A percentile compares a stretch with the other conserved stretches of the same genome.
Evolutionary conservation across 202 grass and related monocot genomes (phyloP).

Genomic region (Hordeum pubiflorum): DNA sequence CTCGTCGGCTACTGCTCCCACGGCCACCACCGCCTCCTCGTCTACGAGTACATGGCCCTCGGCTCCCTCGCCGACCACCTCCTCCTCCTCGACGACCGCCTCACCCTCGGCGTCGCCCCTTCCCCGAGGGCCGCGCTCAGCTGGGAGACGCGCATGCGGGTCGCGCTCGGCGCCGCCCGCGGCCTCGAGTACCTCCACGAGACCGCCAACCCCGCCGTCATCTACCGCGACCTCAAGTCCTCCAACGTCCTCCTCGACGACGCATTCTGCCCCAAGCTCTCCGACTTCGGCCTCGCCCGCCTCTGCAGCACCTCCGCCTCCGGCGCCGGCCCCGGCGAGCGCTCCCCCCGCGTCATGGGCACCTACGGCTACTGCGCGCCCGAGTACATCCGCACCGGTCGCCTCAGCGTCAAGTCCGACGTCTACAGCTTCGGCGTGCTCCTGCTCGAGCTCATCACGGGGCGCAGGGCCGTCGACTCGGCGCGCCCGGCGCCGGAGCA

Average conservation of each 20-base stretch:
- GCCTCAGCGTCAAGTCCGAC: constrained; percentile 13
- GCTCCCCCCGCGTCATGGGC: constrained; percentile 12
- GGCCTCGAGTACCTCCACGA: constrained; percentile 21
- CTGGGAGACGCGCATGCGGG: constrained; percentile 8
- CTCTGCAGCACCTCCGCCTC: constrained; percentile 32
- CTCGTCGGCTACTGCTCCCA: constrained; percentile 15
- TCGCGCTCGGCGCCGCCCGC: not conserved
- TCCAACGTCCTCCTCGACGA: constrained; percentile 54
- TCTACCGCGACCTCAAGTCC: constrained; percentile 18
- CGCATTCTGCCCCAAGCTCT: constrained; percentile 70
- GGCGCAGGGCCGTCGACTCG: not conserved
- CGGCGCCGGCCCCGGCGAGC: constrained; percentile 23
- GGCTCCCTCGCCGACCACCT: constrained; percentile 14
- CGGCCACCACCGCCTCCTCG: not conserved
- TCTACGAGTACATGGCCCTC: constrained; percentile 8
- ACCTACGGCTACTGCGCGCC: constrained; percentile 22
- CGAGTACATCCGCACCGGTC: constrained; percentile 2
- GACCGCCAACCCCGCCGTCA: constrained; percentile 3
- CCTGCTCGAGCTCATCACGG: constrained; percentile 1
- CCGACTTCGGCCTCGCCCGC: constrained; percentile 92
- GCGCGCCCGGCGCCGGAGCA: not conserved
- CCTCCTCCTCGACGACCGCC: not conserved
- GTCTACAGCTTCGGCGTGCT: constrained; percentile 7
- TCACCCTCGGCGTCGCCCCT: no score
- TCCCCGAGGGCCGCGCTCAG: not conserved